Base-by-base conservation (phyloP, 2,329 filamentous ascomycete species). In the Cladophialophora carrionii region DNA sequence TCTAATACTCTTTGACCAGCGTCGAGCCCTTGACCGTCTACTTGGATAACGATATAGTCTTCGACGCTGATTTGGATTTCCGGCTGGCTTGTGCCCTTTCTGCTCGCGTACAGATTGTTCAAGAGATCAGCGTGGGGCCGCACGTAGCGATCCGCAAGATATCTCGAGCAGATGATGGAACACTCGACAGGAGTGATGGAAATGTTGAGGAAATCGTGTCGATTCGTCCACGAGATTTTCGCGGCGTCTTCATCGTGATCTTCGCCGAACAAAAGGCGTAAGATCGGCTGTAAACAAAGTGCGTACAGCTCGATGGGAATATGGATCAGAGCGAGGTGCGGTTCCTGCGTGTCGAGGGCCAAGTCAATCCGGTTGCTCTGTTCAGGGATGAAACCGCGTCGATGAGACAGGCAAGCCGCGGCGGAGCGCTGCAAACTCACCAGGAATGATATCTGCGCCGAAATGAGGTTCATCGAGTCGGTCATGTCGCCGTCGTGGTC, bases 161-260 rank as follows among this genome's bases (percentile, higher is more conserved):
- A 83, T 65, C 87, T 86, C 68, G 94, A 90, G 75, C 94, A 98
- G 61, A 96, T 92, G 59, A 99, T 85, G 3, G 92, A 96, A 79
- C 92, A 96, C 78, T 97, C 95, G 62, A 96, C 86, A 0, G 92
- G 91, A 0, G 93, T 98, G 73, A 98, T 85, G 68, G 91, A 96
- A 71, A 99, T 88, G 77, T 98, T 98, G 76, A 97, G 85, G 77
- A 99, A 98, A 52, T 88, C 87, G 77, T 95, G 90, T 74, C 82
- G 81, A 68, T 76, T 81, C 17, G 78, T 79, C 83, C 79, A 82
- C 70, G 64, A 73, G 37, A 57, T 61, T 55, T 49, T 71, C 59
- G 56, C 72, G 12, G 74, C 72, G 37, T 77, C 74, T 49, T 78
- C 76, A 61, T 76, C 75, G 51, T 79, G 73, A 58, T 76, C 84